These are phyloP conservation scores for Rhododendron ferrugineum DNA, from an alignment of 148 eudicot species.

Conservation along the genomic window DNA sequence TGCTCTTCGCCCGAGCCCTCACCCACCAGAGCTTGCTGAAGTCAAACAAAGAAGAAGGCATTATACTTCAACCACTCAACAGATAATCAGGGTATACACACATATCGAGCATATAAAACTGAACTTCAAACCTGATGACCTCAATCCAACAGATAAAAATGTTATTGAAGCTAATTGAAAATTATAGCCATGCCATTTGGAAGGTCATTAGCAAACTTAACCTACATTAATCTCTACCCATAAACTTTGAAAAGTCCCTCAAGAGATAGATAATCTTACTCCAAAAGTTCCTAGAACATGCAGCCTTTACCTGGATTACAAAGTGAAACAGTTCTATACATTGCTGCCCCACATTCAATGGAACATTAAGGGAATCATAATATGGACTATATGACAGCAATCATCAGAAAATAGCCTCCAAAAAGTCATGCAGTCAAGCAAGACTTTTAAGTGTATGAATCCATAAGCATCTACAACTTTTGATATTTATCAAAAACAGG, in stretches of 20 bases:
- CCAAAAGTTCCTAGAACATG: not conserved
- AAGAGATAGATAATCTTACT: not conserved
- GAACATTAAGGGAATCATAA: not conserved
- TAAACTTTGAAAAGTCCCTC: not conserved
- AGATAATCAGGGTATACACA: not conserved
- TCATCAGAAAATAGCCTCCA: not conserved
- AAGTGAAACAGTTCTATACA: not conserved
- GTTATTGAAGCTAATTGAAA: not conserved
- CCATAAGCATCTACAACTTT: not conserved
- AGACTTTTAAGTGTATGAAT: not conserved
- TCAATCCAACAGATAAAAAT: constrained; percentile 1
- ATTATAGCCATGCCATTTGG: not conserved
- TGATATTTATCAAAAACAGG: not conserved
- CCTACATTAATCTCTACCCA: not conserved
- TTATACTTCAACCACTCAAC: constrained; percentile 8
- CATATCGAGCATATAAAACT: not conserved
- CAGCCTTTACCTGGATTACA: not conserved
- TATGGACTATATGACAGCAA: not conserved
- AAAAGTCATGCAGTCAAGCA: not conserved
- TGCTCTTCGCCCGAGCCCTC: constrained; percentile 90
- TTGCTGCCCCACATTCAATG: not conserved
- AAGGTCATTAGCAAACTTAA: not conserved
- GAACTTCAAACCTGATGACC: not conserved
- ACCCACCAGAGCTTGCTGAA: constrained; percentile 94
- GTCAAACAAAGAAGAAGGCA: constrained; percentile 13